Evolutionary conservation across 2,329 filamentous ascomycete species (phyloP), one percentile per base, ranked within the genome.

Genomic region (Fusarium albosuccineum): DNA sequence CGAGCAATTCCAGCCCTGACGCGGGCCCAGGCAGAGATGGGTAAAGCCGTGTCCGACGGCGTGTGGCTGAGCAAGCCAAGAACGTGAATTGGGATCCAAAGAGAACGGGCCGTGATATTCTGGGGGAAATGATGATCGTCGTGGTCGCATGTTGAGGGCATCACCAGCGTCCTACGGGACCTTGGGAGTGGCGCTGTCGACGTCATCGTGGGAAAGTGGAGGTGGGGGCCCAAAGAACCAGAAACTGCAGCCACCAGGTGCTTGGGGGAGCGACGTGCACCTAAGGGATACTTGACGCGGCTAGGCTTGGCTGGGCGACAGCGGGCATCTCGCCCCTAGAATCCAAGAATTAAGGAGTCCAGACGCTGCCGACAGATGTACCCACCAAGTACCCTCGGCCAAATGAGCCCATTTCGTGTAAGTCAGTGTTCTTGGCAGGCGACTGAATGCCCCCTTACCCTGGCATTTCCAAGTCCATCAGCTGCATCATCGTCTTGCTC

Each of bases 391-490:
- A 49, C n/a, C 39, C 9, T 29, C 11, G 22, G 30, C 4, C 9
- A 10, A 17, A 34, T 42, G 33, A 37, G 33, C 52, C 60, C 33
- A 58, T 64, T 58, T 41, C 41, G 66, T 66, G 62, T 71, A 68
- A 71, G 70, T 69, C 62, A 37, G 46, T 41, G 59, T 33, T 56
- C 65, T 68, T 68, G 57, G 65, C 65, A 48, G 33, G 49, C 59
- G 42, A 67, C 64, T 48, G 46, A 60, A 48, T 54, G 46, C 55
- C 53, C 61, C 59, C 49, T 46, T 29, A 29, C 41, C 51, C 51
- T 46, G 41, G 41, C 41, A 54, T 46, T 59, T 64, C 49, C 61
- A 49, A 52, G 59, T 39, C 33, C 63, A 48, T 68, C 50, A 51
- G 34, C 65, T 66, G 44, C 65, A 68, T 68, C 65, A 66, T 68